These are phyloP conservation scores for Chamaecrista fasciculata DNA, from an alignment of 306 rosid species.

Conservation along the genomic window DNA sequence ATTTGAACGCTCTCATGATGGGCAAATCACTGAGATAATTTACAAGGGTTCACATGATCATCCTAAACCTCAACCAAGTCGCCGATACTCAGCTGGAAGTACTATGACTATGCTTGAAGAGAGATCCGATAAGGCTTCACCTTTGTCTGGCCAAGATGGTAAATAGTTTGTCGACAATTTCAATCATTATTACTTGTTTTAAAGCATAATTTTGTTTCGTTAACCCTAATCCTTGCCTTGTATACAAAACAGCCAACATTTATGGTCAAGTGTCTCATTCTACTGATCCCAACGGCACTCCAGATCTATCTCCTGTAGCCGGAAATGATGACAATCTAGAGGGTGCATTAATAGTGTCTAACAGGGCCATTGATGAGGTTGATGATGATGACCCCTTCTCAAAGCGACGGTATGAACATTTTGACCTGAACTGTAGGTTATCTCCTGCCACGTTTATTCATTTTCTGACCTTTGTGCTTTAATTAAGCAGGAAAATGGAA, in stretches of 20 bases:
- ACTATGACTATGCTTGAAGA: conserved; percentile 67
- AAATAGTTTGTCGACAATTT: conserved; percentile 29
- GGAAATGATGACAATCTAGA: conserved; percentile 62
- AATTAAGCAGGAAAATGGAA: conserved; percentile 76
- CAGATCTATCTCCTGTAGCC: conserved; percentile 58
- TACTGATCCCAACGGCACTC: conserved; percentile 64
- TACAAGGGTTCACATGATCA: conserved; percentile 99
- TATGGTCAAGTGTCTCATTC: conserved; percentile 56
- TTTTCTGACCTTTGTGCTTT: conserved; percentile 28
- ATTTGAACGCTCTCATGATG: conserved; percentile 94
- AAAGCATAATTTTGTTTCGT: conserved; percentile 16
- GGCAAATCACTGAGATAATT: conserved; percentile 90
- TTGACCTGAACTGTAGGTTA: conserved; percentile 21
- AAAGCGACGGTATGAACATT: conserved; percentile 73
- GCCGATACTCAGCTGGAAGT: conserved; percentile 70
- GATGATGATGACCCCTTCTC: conserved; percentile 87
- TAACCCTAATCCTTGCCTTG: conserved; percentile 31
- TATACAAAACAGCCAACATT: conserved; percentile 55
- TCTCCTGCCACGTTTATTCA: conserved; percentile 20
- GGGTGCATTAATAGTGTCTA: conserved; percentile 52
- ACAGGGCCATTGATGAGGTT: conserved; percentile 58
- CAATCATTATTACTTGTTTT: not conserved
- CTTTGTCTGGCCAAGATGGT: conserved; percentile 73
- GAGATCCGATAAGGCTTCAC: conserved; percentile 63
- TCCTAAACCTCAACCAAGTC: conserved; percentile 94